phyloP scores from a whole-genome alignment of 2,329 filamentous ascomycete genomes.

The Ascochyta clinopodiicola region DNA sequence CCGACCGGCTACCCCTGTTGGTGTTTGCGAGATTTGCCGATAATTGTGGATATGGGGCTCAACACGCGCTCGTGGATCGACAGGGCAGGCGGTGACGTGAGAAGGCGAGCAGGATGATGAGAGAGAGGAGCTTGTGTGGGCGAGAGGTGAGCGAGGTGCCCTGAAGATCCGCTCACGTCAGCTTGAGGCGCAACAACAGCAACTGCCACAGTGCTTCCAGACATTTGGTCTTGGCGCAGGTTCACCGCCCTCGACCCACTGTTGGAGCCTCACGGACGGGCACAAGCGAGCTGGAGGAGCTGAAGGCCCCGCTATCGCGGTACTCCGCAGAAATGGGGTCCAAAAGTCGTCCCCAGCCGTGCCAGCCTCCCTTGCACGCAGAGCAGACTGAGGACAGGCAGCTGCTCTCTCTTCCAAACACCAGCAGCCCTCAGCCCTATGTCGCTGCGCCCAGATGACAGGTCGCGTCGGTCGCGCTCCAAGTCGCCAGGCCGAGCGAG shows the following conservation, averaged over 20 bases:
- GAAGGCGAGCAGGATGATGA: background rate
- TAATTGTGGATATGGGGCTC: constrained; percentile 14
- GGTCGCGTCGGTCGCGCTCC: constrained; percentile 47
- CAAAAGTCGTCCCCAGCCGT: constrained; percentile 2
- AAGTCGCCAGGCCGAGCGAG: constrained; percentile 50
- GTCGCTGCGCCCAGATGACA: constrained; percentile 52
- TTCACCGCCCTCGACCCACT: constrained; percentile 14
- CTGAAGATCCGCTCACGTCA: too few species aligned
- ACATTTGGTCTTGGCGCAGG: background rate
- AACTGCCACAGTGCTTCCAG: too few species aligned
- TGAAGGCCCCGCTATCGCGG: constrained; percentile 6
- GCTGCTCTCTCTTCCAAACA: background rate
- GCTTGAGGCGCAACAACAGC: too few species aligned
- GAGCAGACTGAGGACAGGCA: background rate
- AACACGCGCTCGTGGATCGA: constrained; percentile 1
- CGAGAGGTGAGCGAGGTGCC: too few species aligned
- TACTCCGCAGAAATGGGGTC: constrained; percentile 4
- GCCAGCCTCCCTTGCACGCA: constrained; percentile 8
- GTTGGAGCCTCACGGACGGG: constrained; percentile 17
- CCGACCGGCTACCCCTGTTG: constrained; percentile 5
- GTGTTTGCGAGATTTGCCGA: constrained; percentile 14
- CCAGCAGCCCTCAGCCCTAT: constrained; percentile 26
- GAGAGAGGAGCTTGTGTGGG: background rate
- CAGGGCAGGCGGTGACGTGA: background rate
- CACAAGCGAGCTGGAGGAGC: constrained; percentile 10